Conservation (phyloP, 192 early-diverging fungal species). For the Coemansia sp. region DNA sequence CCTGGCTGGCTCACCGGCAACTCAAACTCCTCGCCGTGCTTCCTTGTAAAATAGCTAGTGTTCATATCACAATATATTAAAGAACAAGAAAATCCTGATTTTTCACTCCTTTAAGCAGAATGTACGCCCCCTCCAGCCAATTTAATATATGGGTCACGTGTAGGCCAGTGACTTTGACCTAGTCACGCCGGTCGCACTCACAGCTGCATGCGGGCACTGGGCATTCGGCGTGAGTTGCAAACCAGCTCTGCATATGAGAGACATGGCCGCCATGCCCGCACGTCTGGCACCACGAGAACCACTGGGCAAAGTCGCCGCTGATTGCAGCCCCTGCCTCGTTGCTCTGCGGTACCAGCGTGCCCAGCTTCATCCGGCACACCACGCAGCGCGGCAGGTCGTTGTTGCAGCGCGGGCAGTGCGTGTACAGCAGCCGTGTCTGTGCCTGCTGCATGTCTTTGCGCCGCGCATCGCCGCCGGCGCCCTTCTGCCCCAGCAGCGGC, state of each 20-base stretch:
- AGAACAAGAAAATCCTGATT: too few species aligned
- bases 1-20: not conserved
- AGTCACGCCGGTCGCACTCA: conserved; percentile 27
- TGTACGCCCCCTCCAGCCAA: too few species aligned
- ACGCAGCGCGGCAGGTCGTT: conserved; percentile 49
- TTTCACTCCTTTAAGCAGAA: too few species aligned
- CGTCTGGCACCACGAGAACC: conserved; percentile 99
- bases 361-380: conserved; percentile 49
- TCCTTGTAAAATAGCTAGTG: too few species aligned
- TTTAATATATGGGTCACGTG: not conserved
- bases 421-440: conserved; percentile 39
- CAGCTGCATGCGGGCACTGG: conserved; percentile 86
- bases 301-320: conserved; percentile 68
- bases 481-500: conserved; percentile 21
- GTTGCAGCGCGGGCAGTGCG: conserved; percentile 40
- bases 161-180: not conserved
- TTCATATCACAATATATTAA: too few species aligned
- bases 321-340: conserved; percentile 6
- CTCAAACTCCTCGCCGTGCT: conserved; percentile 3
- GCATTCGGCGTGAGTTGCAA: conserved; percentile 76
- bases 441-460: conserved; percentile 26
- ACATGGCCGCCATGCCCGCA: conserved; percentile 97
- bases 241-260: conserved; percentile 88
- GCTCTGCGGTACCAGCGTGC: conserved; percentile 28
- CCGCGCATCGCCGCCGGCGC: conserved; percentile 10